Conservation (phyloP, 140 eudicot genomes). For the Ambrosia hybrid region DNA sequence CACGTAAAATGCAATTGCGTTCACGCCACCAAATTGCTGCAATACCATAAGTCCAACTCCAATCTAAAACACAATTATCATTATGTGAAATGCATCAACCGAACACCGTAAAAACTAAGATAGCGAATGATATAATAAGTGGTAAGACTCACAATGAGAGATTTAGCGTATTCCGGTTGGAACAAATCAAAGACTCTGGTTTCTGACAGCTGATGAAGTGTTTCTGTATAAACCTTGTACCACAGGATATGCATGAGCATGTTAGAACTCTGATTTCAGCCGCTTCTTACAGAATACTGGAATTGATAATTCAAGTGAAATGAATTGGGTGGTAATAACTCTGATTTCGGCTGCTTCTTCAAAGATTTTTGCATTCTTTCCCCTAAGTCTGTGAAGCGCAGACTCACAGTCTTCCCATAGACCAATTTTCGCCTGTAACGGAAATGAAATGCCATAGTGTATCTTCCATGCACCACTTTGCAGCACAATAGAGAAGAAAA, state of each 20-base stretch:
- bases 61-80: slow-evolving; percentile 36
- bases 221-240: slow-evolving; percentile 73
- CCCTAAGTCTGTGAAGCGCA: slow-evolving; percentile 68
- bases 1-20: slow-evolving; percentile 78
- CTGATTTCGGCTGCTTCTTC: slow-evolving; percentile 72
- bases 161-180: slow-evolving; percentile 61
- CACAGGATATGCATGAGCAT: not conserved
- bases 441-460: too few relatives aligned
- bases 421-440: slow-evolving; percentile 61
- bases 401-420: slow-evolving; percentile 51
- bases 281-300: slow-evolving; percentile 38
- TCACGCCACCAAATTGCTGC: slow-evolving; percentile 84
- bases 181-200: slow-evolving; percentile 55
- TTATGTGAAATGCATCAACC: not conserved
- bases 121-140: not conserved
- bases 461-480: not conserved
- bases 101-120: too few relatives aligned
- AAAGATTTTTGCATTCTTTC: slow-evolving; percentile 50
- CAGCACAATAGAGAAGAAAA: not conserved
- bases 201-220: slow-evolving; percentile 49
- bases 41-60: slow-evolving; percentile 84
- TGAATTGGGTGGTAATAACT: slow-evolving; percentile 26
- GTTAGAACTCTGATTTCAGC: slow-evolving; percentile 59
- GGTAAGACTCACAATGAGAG: slow-evolving; percentile 58
- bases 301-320: too few relatives aligned